Evolutionary conservation across 768 basidiomycete genomes (phyloP), one percentile per base, ranked within the genome.

Genomic region (Boletus vermiculosoides): DNA sequence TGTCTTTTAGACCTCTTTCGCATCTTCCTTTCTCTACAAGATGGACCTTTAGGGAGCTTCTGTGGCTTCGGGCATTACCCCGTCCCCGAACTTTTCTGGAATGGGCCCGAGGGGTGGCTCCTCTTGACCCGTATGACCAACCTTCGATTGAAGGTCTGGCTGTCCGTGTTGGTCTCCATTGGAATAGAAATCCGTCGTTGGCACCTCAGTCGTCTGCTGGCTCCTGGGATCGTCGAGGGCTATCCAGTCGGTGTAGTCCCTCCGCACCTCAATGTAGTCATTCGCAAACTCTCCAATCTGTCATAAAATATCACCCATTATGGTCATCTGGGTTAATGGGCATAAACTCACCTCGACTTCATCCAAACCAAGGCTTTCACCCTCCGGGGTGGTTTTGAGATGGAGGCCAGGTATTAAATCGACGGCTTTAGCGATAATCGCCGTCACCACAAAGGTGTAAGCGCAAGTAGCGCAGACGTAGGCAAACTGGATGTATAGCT

Each of bases 401-500:
- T 77, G 74, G 36, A 88, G 71, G 16, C 85, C 85, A 45, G 86
- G 86, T 50, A 84, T 77, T 4, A 77, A 12, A 59, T 88, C 81
- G 47, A 87, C 63, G 16, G 55, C 68, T 67, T 85, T 86, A 15
- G 80, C 84, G n/a, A 88, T 69, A 8, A 79, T 58, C 0, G 85
- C 84, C 9, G 87, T 87, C 42, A 80, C 77, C 51, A 82, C 80
- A 61, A 87, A 86, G 34, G 81, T 78, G 63, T 88, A 90, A 12
- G 67, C 75, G 58, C 78, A 80, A 37, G 78, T 74, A 42, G 86
- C 84, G 58, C 77, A 78, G 46, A 86, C 76, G 60, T 87, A 87
- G 7, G 80, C 80, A 55, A 92, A 74, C 56, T 93, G 90, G 63
- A 86, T 87, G 61, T 90, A 90, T 22, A 94, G 78, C 63, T 91